phyloP scores from a whole-genome alignment of 2,329 filamentous ascomycete species.

The Passalora sequoiae region DNA sequence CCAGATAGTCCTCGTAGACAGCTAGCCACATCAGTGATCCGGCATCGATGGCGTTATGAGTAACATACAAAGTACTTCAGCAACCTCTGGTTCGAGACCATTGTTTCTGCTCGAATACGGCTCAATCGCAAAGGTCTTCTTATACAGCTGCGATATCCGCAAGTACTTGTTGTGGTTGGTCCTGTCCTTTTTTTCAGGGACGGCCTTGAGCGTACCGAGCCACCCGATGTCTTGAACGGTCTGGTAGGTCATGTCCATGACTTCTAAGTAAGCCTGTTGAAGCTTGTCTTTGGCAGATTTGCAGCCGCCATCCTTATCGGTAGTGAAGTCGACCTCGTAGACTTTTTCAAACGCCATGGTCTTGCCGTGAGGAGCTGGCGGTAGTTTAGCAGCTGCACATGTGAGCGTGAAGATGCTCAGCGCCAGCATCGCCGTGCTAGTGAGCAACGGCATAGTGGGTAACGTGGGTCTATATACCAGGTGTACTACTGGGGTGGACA shows the following conservation, averaged over 20 bases:
- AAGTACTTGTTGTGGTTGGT: not conserved
- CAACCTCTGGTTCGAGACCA: not conserved
- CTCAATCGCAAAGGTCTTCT: not conserved
- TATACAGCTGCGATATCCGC: not conserved
- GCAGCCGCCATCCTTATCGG: not conserved
- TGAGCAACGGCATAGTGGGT: not conserved
- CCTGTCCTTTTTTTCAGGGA: not conserved
- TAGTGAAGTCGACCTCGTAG: not conserved
- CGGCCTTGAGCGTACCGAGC: not conserved
- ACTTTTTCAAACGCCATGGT: not conserved
- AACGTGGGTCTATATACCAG: too few species aligned
- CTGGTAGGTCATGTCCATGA: not conserved
- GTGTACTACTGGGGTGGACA: too few species aligned
- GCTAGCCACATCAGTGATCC: not conserved
- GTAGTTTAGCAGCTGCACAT: not conserved
- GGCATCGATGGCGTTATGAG: not conserved
- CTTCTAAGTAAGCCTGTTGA: not conserved
- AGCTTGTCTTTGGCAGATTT: not conserved
- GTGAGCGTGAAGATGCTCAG: not conserved
- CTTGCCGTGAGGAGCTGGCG: not conserved
- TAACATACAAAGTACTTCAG: not conserved
- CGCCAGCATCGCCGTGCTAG: not conserved
- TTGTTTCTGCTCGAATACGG: not conserved
- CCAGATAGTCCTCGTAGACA: not conserved
- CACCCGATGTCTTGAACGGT: not conserved